Base-by-base conservation (phyloP, 2,329 filamentous ascomycete species). In the Fusarium secorum region DNA sequence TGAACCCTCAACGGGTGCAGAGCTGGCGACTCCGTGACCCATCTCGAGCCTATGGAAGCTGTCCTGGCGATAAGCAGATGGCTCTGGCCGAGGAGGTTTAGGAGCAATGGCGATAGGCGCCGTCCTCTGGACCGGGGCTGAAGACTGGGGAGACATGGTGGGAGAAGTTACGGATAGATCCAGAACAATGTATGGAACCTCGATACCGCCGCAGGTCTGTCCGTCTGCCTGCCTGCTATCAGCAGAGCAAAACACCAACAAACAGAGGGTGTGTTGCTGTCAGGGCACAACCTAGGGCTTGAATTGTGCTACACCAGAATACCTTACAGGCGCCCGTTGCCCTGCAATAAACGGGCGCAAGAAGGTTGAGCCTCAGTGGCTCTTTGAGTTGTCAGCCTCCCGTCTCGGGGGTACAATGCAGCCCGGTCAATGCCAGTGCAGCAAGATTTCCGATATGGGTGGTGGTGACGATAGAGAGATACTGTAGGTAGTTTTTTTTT, bases 31-130 rank as follows among this genome's bases (percentile, higher is more conserved):
- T 76, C 83, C 82, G 58, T 85, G 82, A 67, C 82, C 84, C 61
- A 84, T 81, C 71, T 88, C 85, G 72, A 85, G 81, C 74, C 82
- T 82, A 76, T 83, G 81, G 58, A 78, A 76, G 77, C 83, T 85
- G 74, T 83, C 82, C 72, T 85, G 85, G 69, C 83, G 84, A 76
- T 83, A 72, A 80, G 80, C 70, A 78, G 82, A 70, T 77, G 81
- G 72, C 80, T 79, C 79, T 39, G 77, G 77, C 68, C 77, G 83
- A 68, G 85, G 83, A 68, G 86, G 87, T 78, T 89, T 89, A 73
- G 88, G 87, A 70, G 89, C 88, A 79, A 91, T 91, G 78, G 88
- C 86, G 78, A 91, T 90, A 74, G 89, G 89, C 78, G 87, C 87
- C 81, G 88, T 89, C 80, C 89, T 84, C 71, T 85, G 83, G 78